Conservation (phyloP, 1,284 basidiomycete genomes). For the Ganoderma resinaceum region DNA sequence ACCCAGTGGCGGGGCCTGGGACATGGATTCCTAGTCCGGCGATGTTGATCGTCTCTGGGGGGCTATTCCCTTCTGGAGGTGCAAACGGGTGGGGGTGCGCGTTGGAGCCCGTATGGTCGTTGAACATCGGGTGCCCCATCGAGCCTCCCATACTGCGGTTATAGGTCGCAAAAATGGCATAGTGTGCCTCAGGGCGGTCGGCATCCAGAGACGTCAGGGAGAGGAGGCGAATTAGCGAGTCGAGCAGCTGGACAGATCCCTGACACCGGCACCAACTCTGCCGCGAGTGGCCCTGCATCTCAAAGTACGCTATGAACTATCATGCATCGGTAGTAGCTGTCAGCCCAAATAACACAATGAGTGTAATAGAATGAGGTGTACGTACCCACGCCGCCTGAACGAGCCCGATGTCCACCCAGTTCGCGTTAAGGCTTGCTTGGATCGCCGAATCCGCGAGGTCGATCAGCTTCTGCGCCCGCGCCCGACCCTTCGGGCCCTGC, state of each 20-base stretch:
- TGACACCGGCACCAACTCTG: conserved; percentile 57
- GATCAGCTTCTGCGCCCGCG: conserved; percentile 61
- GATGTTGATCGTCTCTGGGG: not conserved
- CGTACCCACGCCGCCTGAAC: conserved; percentile 78
- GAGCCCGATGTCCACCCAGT: conserved; percentile 73
- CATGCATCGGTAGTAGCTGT: not conserved
- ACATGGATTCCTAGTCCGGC: not conserved
- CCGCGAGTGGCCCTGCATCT: conserved; percentile 69
- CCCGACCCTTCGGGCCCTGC: conserved; percentile 47
- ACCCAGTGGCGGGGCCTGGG: not conserved
- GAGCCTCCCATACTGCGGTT: not conserved
- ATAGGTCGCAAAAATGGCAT: conserved; percentile 7
- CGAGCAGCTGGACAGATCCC: conserved; percentile 66
- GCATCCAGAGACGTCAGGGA: conserved; percentile 48
- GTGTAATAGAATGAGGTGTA: conserved; percentile 25
- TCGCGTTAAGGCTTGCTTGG: conserved; percentile 70
- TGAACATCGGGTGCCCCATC: not conserved
- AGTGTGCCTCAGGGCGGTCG: conserved; percentile 3
- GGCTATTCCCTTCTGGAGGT: not conserved
- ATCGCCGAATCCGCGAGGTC: conserved; percentile 72
- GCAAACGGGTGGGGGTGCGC: not conserved
- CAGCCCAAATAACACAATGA: not conserved
- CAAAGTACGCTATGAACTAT: conserved; percentile 73
- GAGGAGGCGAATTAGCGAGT: conserved; percentile 68
- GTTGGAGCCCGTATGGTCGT: not conserved